Percentiles rank a stretch among this genome's conserved stretches.
Conservation (phyloP, 1,284 basidiomycete species). For the Inonotus obliquus region DNA sequence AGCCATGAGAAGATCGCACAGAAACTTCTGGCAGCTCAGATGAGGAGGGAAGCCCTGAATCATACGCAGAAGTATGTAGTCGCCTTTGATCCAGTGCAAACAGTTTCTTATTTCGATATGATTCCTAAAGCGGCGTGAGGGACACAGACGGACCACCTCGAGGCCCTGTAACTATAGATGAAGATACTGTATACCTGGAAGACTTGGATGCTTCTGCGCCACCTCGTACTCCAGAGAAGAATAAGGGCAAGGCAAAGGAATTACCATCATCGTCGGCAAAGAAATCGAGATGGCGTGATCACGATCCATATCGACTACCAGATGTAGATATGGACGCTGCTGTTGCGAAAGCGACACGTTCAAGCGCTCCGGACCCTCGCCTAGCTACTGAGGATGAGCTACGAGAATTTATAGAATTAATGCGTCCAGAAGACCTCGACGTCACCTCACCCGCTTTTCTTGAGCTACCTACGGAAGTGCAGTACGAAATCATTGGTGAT, state of each 20-base stretch:
- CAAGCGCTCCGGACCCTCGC: constrained; percentile 74
- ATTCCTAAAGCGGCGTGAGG: constrained; percentile 24
- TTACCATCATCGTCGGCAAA: constrained; percentile 45
- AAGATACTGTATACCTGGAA: constrained; percentile 80
- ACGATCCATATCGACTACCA: constrained; percentile 83
- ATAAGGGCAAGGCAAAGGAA: constrained; percentile 28
- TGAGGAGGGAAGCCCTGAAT: constrained; percentile 86
- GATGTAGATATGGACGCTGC: constrained; percentile 61
- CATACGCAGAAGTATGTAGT: constrained; percentile 51
- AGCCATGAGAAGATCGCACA: constrained; percentile 86
- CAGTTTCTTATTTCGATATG: neutral
- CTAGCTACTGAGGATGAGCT: constrained; percentile 93
- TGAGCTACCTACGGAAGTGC: constrained; percentile 90
- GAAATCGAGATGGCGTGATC: constrained; percentile 59
- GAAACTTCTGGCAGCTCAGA: constrained; percentile 87
- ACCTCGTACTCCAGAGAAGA: constrained; percentile 41
- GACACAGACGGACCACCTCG: constrained; percentile 41
- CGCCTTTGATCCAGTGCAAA: constrained; percentile 23
- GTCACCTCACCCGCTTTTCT: constrained; percentile 85
- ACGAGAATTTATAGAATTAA: constrained; percentile 85
- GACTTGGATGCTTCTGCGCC: constrained; percentile 67
- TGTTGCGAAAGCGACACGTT: constrained; percentile 53
- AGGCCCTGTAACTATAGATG: constrained; percentile 48
- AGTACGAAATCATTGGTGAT: constrained; percentile 99
- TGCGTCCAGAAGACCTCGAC: constrained; percentile 91